These are phyloP conservation scores for Prunus persica DNA, from an alignment of 306 rosid genomes.

Conservation along the genomic window DNA sequence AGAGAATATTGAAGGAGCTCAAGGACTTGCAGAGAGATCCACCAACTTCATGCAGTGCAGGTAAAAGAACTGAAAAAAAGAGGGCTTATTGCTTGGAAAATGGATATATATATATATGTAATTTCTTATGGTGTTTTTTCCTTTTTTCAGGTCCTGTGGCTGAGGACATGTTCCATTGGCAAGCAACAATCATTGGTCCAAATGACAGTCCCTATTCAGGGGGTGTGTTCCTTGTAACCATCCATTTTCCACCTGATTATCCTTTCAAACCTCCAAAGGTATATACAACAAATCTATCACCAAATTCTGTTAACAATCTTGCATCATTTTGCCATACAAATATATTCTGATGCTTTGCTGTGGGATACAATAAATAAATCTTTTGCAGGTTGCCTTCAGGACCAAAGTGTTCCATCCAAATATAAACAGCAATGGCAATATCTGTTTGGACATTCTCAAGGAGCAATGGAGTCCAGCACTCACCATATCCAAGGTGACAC, in stretches of 20 bases:
- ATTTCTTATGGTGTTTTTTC: background rate
- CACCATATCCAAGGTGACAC: conserved; percentile 82
- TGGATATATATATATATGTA: background rate
- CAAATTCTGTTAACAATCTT: background rate
- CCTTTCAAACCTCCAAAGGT: conserved; percentile 99
- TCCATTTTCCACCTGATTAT: conserved; percentile 94
- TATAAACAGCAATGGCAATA: conserved; percentile 81
- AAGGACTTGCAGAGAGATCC: conserved; percentile 96
- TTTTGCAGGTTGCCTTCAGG: conserved; percentile 78
- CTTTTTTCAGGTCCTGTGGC: conserved; percentile 70
- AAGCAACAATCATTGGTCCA: conserved; percentile 96
- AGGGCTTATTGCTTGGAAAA: background rate
- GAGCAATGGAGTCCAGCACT: conserved; percentile 99
- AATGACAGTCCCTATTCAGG: conserved; percentile 94
- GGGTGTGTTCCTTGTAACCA: conserved; percentile 83
- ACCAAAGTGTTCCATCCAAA: conserved; percentile 95
- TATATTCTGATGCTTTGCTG: no score
- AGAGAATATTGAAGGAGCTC: conserved; percentile 89
- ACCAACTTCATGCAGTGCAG: conserved; percentile 99
- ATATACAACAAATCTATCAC: conserved; percentile 3
- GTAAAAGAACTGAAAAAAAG: conserved; percentile 30
- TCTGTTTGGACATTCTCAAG: conserved; percentile 88
- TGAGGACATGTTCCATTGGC: conserved; percentile 96
- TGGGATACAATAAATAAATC: background rate
- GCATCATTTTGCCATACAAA: background rate